These are phyloP conservation scores for Arthrobotrys sinensis DNA, from an alignment of 2,329 filamentous ascomycete species.

Conservation along the genomic window DNA sequence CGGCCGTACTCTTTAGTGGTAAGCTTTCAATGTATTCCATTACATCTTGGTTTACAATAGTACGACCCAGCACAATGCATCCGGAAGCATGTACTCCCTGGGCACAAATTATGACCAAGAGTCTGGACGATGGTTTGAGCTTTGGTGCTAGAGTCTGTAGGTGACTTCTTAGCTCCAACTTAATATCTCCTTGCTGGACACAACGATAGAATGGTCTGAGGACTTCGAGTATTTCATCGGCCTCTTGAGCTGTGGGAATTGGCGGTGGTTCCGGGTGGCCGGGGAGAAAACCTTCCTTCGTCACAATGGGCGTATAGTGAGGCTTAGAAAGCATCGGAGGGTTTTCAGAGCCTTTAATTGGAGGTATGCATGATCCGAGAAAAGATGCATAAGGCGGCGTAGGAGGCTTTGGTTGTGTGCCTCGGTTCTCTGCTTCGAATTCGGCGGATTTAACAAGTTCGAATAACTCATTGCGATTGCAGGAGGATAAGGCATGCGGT, in stretches of 20 bases:
- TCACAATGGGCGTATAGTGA: background rate
- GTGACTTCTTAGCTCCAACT: conserved; percentile 34
- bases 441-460: background rate
- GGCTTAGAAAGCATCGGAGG: background rate
- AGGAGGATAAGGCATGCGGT: conserved; percentile 22
- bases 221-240: conserved; percentile 39
- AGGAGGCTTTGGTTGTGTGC: background rate
- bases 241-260: conserved; percentile 10
- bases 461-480: conserved; percentile 3
- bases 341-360: background rate
- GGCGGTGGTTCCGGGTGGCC: background rate
- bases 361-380: background rate
- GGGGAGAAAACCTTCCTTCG: background rate
- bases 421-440: background rate
- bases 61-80: conserved; percentile 26
- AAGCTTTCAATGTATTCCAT: conserved; percentile 38
- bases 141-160: background rate
- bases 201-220: conserved; percentile 34
- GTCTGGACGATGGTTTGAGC: conserved; percentile 11
- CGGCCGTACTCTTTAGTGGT: conserved; percentile 32
- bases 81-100: conserved; percentile 42
- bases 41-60: conserved; percentile 35
- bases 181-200: conserved; percentile 2
- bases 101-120: conserved; percentile 35
- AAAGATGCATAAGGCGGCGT: background rate